phyloP scores from a whole-genome alignment of 2,329 filamentous ascomycete species.

The Zymoseptoria brevis region DNA sequence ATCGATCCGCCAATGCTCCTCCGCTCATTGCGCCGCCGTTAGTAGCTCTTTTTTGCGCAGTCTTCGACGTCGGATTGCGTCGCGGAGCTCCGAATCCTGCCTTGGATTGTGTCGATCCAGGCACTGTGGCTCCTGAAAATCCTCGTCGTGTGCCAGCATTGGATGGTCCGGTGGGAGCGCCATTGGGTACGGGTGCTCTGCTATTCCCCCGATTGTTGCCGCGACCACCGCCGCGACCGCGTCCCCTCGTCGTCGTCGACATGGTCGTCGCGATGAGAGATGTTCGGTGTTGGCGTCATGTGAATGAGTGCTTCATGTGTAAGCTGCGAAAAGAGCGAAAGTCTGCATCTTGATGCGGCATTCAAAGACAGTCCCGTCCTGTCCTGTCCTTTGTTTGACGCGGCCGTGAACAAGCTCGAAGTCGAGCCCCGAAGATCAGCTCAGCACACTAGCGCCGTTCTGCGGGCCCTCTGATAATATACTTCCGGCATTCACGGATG shows the following conservation, averaged over 20 bases:
- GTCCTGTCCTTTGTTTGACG: not conserved
- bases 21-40: conserved; percentile 3
- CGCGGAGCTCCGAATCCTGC: not conserved
- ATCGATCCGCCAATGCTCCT: conserved; percentile 17
- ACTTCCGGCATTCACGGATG: not conserved
- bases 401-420: not conserved
- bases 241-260: conserved; percentile 10
- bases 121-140: conserved; percentile 3
- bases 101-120: conserved; percentile 2
- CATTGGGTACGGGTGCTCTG: not conserved
- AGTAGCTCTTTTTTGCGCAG: not conserved
- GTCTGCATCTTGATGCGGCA: not conserved
- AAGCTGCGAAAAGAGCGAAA: not conserved
- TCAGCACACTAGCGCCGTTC: not conserved
- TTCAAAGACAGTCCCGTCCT: not conserved
- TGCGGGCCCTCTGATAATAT: not conserved
- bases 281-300: conserved; percentile 10
- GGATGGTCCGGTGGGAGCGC: not conserved
- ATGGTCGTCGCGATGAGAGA: conserved; percentile 14
- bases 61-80: not conserved
- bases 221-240: conserved; percentile 13
- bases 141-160: not conserved
- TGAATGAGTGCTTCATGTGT: conserved; percentile 2
- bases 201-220: conserved; percentile 6
- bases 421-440: too few species aligned